phyloP scores from a whole-genome alignment of 2,329 filamentous ascomycete genomes.

The Graphilbum fragrans region DNA sequence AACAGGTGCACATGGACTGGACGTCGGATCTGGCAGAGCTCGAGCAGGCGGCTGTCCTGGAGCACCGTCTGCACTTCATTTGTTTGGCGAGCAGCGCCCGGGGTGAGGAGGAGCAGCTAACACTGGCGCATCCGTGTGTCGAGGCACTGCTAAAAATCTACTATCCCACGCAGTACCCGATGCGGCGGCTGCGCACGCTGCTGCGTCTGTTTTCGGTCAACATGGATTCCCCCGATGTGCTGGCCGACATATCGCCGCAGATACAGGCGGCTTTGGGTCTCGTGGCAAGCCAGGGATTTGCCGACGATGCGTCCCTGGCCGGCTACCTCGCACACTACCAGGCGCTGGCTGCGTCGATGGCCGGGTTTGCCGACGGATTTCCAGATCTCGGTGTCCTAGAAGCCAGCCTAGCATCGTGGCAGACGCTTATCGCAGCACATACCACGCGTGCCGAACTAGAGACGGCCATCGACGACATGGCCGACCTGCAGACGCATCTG shows the following conservation, averaged over 20 bases:
- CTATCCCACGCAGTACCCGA: slow-evolving; percentile 33
- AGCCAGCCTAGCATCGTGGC: slow-evolving; percentile 31
- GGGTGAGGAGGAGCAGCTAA: slow-evolving; percentile 16
- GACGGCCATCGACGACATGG: slow-evolving; percentile 34
- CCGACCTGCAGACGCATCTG: slow-evolving; percentile 35
- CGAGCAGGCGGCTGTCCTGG: slow-evolving; percentile 45
- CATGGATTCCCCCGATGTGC: slow-evolving; percentile 29
- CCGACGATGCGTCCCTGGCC: slow-evolving; percentile 30
- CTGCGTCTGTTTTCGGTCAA: slow-evolving; percentile 34
- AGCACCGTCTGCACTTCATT: slow-evolving; percentile 45
- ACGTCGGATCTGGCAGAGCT: slow-evolving; percentile 36
- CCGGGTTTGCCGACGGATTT: slow-evolving; percentile 27
- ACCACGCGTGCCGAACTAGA: slow-evolving; percentile 27
- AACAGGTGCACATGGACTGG: slow-evolving; percentile 43
- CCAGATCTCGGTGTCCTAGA: slow-evolving; percentile 19
- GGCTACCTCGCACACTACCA: slow-evolving; percentile 36
- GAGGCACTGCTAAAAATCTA: slow-evolving; percentile 37
- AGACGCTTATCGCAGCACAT: slow-evolving; percentile 24
- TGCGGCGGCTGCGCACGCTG: slow-evolving; percentile 40
- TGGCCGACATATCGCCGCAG: slow-evolving; percentile 26
- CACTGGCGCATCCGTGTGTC: slow-evolving; percentile 31
- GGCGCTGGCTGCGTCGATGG: slow-evolving; percentile 30
- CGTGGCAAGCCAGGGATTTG: slow-evolving; percentile 23
- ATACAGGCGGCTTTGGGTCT: slow-evolving; percentile 24
- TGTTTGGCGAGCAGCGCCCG: slow-evolving; percentile 20